phyloP scores from a whole-genome alignment of 2,329 filamentous ascomycete genomes.

The Coniochaeta pulveracea region DNA sequence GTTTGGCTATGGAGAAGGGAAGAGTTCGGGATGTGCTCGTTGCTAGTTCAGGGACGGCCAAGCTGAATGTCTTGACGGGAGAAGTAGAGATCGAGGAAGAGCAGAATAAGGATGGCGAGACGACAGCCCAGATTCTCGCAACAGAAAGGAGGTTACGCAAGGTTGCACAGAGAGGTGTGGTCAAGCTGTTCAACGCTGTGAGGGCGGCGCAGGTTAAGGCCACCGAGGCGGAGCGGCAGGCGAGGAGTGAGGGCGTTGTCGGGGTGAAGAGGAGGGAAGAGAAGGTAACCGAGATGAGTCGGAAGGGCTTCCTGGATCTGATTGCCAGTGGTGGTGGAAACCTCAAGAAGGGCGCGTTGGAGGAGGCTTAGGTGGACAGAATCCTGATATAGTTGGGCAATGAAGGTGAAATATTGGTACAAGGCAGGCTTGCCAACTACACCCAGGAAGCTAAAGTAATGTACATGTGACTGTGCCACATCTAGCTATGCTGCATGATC shows the following conservation, averaged over 20 bases:
- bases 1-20: slow-evolving; percentile 70
- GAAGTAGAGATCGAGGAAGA: slow-evolving; percentile 22
- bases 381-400: too few relatives aligned
- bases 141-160: slow-evolving; percentile 74
- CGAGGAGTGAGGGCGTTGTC: slow-evolving; percentile 61
- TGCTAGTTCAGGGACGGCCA: slow-evolving; percentile 24
- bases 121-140: slow-evolving; percentile 47
- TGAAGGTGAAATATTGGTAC: too few relatives aligned
- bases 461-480: too few relatives aligned
- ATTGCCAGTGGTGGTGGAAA: slow-evolving; percentile 57
- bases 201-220: slow-evolving; percentile 85
- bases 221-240: slow-evolving; percentile 60
- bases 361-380: slow-evolving; percentile 34
- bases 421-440: too few relatives aligned
- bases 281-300: slow-evolving; percentile 89
- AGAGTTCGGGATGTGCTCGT: slow-evolving; percentile 77
- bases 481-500: too few relatives aligned
- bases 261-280: slow-evolving; percentile 74
- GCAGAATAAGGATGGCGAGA: slow-evolving; percentile 25
- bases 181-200: slow-evolving; percentile 94
- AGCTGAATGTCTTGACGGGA: slow-evolving; percentile 39
- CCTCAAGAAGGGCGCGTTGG: slow-evolving; percentile 45
- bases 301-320: slow-evolving; percentile 89
- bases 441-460: too few relatives aligned
- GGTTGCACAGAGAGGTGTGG: slow-evolving; percentile 84